Conservation (phyloP, 768 basidiomycete genomes). For the Amanita exitialis region DNA sequence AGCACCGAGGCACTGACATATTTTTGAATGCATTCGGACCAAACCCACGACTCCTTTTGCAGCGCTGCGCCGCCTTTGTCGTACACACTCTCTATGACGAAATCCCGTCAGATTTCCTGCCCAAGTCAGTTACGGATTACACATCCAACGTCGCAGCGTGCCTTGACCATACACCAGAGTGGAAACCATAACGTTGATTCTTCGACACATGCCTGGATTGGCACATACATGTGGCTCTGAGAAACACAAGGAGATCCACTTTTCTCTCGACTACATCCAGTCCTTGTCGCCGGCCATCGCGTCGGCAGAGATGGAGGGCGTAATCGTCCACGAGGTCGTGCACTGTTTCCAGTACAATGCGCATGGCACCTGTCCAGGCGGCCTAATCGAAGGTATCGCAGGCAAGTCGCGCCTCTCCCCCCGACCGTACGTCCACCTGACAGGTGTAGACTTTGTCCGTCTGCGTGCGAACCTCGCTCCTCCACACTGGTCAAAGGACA, state of each 20-base stretch:
- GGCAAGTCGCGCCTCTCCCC: constrained; percentile 28
- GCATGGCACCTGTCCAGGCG: constrained; percentile 48
- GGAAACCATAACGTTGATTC: constrained; percentile 41
- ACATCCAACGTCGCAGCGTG: constrained; percentile 4
- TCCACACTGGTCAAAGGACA: constrained; percentile 56
- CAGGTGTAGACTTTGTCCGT: constrained; percentile 56
- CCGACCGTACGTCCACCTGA: not conserved
- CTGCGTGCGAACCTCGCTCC: constrained; percentile 46
- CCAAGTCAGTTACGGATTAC: not conserved
- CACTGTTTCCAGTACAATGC: constrained; percentile 73
- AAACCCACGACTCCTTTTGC: not conserved
- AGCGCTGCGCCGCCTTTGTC: not conserved
- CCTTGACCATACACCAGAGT: constrained; percentile 28
- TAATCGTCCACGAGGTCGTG: constrained; percentile 67
- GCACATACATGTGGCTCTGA: constrained; percentile 53
- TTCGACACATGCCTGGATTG: constrained; percentile 59
- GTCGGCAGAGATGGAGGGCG: constrained; percentile 57
- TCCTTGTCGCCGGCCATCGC: constrained; percentile 22
- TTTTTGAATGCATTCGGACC: not conserved
- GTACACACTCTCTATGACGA: not conserved
- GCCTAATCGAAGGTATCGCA: constrained; percentile 73
- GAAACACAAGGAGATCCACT: constrained; percentile 62
- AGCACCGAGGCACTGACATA: not conserved
- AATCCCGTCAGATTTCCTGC: not conserved
- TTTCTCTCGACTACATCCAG: constrained; percentile 57